A percentile compares a stretch with the other conserved stretches of the same genome.
phyloP scores from a whole-genome alignment of 148 eudicot genomes.

The Cornus kousa region DNA sequence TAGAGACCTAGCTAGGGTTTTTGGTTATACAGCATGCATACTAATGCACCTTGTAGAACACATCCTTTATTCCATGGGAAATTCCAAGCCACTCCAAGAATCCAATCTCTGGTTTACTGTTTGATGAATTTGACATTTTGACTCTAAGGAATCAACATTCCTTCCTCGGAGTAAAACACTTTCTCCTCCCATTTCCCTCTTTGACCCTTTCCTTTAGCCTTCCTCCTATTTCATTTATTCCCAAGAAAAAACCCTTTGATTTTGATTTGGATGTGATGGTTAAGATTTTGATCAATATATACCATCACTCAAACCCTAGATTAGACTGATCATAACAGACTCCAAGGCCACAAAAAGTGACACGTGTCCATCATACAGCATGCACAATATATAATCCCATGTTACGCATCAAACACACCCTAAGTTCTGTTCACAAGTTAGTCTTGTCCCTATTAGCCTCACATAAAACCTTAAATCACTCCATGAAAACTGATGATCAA shows the following conservation, averaged over 20 bases:
- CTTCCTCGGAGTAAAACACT: neutral
- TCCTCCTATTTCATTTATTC: neutral
- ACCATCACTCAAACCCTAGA: neutral
- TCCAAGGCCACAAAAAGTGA: neutral
- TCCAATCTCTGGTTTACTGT: neutral
- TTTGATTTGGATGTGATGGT: conserved; percentile 25
- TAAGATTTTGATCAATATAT: conserved; percentile 11
- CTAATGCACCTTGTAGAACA: neutral
- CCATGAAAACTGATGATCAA: neutral
- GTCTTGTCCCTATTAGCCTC: neutral
- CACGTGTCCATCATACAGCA: neutral
- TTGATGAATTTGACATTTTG: neutral
- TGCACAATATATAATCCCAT: neutral
- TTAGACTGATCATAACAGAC: neutral
- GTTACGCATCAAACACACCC: neutral
- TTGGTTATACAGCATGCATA: neutral
- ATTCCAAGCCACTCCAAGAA: neutral
- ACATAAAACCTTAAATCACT: neutral
- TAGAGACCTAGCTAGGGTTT: no score
- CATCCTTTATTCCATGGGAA: neutral
- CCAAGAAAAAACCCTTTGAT: conserved; percentile 4
- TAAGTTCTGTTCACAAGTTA: neutral
- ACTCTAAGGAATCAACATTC: neutral
- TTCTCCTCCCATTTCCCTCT: neutral
- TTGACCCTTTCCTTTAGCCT: neutral